Percentiles rank a stretch among this genome's conserved stretches.
Evolutionary conservation across 1,284 basidiomycete genomes (phyloP).

Genomic region (Tylopilus sp.): DNA sequence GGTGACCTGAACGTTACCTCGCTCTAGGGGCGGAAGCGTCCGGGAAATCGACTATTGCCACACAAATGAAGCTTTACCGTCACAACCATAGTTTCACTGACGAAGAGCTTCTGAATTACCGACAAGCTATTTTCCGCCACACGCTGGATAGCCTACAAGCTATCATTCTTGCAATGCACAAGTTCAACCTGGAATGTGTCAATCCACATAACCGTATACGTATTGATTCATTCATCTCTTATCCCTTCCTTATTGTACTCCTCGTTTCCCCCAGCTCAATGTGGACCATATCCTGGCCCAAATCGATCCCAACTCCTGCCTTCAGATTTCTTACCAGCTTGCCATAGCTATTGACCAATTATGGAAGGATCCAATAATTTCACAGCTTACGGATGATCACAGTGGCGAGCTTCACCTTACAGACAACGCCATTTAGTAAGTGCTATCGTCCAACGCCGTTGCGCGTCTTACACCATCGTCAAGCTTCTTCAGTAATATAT

Average conservation of each 20-base stretch:
- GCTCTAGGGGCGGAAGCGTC: not conserved
- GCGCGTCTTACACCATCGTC: constrained; percentile 66
- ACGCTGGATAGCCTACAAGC: constrained; percentile 92
- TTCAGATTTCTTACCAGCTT: constrained; percentile 62
- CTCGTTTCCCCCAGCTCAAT: constrained; percentile 49
- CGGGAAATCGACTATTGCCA: not conserved
- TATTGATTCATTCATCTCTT: not conserved
- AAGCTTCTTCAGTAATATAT: constrained; percentile 41
- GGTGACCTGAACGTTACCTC: not conserved
- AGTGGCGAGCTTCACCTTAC: constrained; percentile 94
- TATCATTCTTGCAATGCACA: constrained; percentile 60
- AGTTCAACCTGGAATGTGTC: constrained; percentile 67
- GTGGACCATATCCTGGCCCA: constrained; percentile 72
- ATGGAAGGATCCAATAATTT: constrained; percentile 94
- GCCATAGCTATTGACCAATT: constrained; percentile 85
- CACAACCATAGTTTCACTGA: not conserved
- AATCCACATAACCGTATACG: constrained; percentile 78
- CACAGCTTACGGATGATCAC: constrained; percentile 83
- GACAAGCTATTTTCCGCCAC: constrained; percentile 51
- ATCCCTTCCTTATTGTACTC: not conserved
- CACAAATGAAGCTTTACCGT: not conserved
- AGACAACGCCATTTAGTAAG: constrained; percentile 96
- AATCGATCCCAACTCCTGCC: constrained; percentile 45
- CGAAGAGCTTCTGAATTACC: not conserved
- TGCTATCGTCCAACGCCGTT: constrained; percentile 62